Evolutionary conservation across 176 grass and related monocot species (phyloP), one percentile per base, ranked within the genome.

Genomic region (Cenchrus americanus): DNA sequence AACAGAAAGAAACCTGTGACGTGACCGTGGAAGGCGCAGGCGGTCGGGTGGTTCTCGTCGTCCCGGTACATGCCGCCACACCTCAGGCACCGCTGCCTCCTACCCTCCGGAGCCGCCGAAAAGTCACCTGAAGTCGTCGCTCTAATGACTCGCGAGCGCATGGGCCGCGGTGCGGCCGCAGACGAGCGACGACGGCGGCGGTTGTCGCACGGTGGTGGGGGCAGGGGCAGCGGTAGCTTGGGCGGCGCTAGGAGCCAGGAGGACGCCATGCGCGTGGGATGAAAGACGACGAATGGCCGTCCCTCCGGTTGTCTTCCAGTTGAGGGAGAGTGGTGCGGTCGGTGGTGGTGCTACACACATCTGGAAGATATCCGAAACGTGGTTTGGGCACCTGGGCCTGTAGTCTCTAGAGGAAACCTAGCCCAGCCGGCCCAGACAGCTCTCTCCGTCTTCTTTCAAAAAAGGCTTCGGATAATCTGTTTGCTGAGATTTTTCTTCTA

Each of bases 1-100:
- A 52, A 17, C 14, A 13, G 5, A 52, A 14, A 15, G 3, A 52
- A 0, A 89, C 94, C 90, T 67, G 78, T 94, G 55, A 84, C 82
- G 92, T 97, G 92, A 78, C 92, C 95, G 73, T 94, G 92, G 86
- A 94, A 97, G 75, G 81, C 86, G 69, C 88, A 93, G 60, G 88
- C 84, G 14, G 66, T 62, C 50, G 88, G 71, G 14, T 89, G 87
- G 90, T 94, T 97, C 26, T 91, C 86, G 22, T 71, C 68, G 76
- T 93, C 90, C 48, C 46, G 60, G 86, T 93, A 97, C 73, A 86
- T 61, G 17, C 15, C 72, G 7, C 90, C 86, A 66, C 95, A 97
- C 73, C 92, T 75, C 24, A 93, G 88, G 84, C 95, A 94, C 22
- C 82, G 85, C 76, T 85, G 94, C 79, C 64, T 60, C 65, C 84